Percentiles rank a stretch among this genome's conserved stretches.
Evolutionary conservation across 371 early-diverging fungal genomes (phyloP).

Genomic region (Mortierella sp.): DNA sequence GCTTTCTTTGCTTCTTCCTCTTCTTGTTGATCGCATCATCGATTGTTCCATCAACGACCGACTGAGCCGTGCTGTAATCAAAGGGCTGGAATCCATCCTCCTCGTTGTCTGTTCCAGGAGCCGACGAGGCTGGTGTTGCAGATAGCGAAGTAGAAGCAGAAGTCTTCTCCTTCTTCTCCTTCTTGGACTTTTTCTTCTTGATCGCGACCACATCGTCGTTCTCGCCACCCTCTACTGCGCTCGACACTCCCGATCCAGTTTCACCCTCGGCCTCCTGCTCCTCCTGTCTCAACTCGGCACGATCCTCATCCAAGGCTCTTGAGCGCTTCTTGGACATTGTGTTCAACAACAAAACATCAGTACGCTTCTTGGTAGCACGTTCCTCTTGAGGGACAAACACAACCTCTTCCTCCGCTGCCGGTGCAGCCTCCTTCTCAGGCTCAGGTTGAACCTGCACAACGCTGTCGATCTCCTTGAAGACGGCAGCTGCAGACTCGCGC

Average conservation of each 20-base stretch:
- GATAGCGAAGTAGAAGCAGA: conserved; percentile 1
- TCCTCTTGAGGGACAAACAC: conserved; percentile 50
- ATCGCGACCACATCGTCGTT: conserved; percentile 13
- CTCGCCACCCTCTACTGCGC: conserved; percentile 16
- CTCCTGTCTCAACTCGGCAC: conserved; percentile 31
- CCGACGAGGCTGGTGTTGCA: conserved; percentile 24
- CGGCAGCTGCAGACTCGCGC: conserved; percentile 17
- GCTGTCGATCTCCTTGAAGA: conserved; percentile 34
- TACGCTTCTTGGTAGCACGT: conserved; percentile 58
- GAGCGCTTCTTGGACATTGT: conserved; percentile 51
- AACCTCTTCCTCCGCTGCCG: conserved; percentile 36
- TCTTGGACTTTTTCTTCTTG: conserved; percentile 31
- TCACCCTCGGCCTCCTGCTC: background rate
- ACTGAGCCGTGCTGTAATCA: conserved; percentile 49
- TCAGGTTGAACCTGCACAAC: conserved; percentile 22
- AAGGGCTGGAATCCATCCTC: conserved; percentile 37
- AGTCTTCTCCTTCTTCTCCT: conserved; percentile 34
- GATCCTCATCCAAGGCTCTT: conserved; percentile 33
- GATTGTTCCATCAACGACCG: conserved; percentile 44
- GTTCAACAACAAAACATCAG: conserved; percentile 57
- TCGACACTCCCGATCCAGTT: conserved; percentile 14
- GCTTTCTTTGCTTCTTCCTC: conserved; percentile 42
- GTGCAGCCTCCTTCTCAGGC: background rate
- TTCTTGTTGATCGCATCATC: conserved; percentile 32
- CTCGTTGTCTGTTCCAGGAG: conserved; percentile 25